Conservation (phyloP, 306 rosid genomes). For the Quillaja saponaria region DNA sequence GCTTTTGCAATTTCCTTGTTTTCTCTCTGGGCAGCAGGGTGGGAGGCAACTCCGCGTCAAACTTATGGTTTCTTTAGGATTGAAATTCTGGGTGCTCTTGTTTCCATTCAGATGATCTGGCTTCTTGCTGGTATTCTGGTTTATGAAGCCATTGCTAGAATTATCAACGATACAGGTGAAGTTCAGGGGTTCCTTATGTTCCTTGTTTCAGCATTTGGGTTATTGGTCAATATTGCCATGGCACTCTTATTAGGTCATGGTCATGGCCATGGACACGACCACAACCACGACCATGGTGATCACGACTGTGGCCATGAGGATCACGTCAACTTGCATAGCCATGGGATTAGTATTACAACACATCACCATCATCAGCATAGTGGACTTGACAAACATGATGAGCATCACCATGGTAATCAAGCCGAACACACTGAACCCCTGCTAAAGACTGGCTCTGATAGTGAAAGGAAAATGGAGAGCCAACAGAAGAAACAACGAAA, state of each 20-base stretch:
- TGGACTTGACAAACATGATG: conserved; percentile 14
- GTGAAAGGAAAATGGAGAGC: conserved; percentile 17
- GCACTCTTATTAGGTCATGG: conserved; percentile 57
- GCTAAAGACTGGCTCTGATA: conserved; percentile 31
- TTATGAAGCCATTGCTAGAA: conserved; percentile 55
- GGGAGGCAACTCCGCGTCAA: conserved; percentile 70
- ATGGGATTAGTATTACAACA: too few relatives aligned
- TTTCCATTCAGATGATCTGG: conserved; percentile 71
- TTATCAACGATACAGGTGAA: conserved; percentile 48
- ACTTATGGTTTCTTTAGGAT: conserved; percentile 65
- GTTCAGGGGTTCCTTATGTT: conserved; percentile 63
- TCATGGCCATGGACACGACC: conserved; percentile 41
- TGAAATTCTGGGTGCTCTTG: conserved; percentile 61
- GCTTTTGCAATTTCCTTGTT: conserved; percentile 64
- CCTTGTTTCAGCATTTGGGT: conserved; percentile 55
- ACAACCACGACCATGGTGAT: conserved; percentile 20
- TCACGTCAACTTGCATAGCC: too few relatives aligned
- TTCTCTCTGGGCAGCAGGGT: conserved; percentile 64
- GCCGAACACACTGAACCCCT: conserved; percentile 33
- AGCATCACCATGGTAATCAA: conserved; percentile 30
- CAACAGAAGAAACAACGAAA: conserved; percentile 34
- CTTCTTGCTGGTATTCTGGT: conserved; percentile 69
- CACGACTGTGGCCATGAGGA: conserved; percentile 22
- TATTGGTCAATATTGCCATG: conserved; percentile 57
- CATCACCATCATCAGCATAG: conserved; percentile 27